Evolutionary conservation across 2,329 filamentous ascomycete genomes (phyloP).

Genomic region (Fusarium sp.): DNA sequence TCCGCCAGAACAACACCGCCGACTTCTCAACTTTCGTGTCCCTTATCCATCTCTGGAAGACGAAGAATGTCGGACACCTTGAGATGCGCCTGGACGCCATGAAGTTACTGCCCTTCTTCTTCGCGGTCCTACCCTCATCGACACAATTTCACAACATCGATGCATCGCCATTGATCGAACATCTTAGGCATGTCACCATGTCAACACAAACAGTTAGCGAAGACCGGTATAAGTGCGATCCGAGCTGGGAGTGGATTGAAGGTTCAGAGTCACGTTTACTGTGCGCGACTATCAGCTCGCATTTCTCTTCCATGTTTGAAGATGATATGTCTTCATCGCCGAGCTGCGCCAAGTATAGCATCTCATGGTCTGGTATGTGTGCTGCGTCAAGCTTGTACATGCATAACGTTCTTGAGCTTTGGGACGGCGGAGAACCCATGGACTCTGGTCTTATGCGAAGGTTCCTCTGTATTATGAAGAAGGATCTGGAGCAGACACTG

Average conservation of each 20-base stretch:
- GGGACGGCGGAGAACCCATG: constrained; percentile 16
- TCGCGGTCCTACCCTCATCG: not conserved
- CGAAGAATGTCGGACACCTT: constrained; percentile 32
- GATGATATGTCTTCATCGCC: not conserved
- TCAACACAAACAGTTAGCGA: constrained; percentile 1
- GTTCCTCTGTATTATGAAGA: constrained; percentile 12
- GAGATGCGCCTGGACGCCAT: constrained; percentile 32
- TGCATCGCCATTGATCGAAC: constrained; percentile 20
- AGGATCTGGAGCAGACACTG: constrained; percentile 6
- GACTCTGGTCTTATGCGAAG: constrained; percentile 11
- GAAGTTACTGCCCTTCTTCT: constrained; percentile 38
- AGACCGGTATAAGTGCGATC: constrained; percentile 22
- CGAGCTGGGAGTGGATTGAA: constrained; percentile 39
- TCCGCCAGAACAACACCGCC: constrained; percentile 10
- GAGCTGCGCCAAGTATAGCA: not conserved
- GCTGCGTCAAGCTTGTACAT: constrained; percentile 32
- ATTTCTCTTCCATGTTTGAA: constrained; percentile 31
- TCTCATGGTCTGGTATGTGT: constrained; percentile 36
- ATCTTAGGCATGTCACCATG: constrained; percentile 22
- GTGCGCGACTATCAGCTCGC: constrained; percentile 24
- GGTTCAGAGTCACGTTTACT: constrained; percentile 39
- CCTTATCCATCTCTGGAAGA: constrained; percentile 33
- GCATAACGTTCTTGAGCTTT: constrained; percentile 34
- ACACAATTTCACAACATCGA: constrained; percentile 28
- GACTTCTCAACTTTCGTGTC: constrained; percentile 33